A percentile compares a stretch with the other conserved stretches of the same genome.
Conservation (phyloP, 805 yeast species). For the Starmerella stellata region DNA sequence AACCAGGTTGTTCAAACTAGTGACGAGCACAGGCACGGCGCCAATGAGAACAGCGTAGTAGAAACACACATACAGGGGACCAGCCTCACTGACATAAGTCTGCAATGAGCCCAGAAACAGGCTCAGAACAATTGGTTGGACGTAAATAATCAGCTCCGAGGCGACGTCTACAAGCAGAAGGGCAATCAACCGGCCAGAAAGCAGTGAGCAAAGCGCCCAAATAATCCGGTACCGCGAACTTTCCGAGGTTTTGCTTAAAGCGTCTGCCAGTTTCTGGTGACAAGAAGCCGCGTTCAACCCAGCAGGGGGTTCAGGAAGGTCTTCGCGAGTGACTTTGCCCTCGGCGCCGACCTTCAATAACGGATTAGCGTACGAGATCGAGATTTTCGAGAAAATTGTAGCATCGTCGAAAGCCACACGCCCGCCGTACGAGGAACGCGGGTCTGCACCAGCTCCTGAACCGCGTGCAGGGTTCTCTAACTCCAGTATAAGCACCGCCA, state of each 20-base stretch:
- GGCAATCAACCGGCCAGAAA: slow-evolving; percentile 2
- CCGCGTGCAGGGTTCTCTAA: slow-evolving; percentile 3
- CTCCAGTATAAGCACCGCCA: slow-evolving; percentile 7
- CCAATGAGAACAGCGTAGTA: slow-evolving; percentile 15
- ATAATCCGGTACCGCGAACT: slow-evolving; percentile 10
- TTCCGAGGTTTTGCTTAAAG: slow-evolving; percentile 2
- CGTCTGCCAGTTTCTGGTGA: slow-evolving; percentile 6
- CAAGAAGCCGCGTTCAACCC: slow-evolving; percentile 13
- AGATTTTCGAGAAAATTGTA: slow-evolving; percentile 13
- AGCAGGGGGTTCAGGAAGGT: slow-evolving; percentile 15
- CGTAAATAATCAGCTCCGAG: slow-evolving; percentile 8
- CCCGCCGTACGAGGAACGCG: not conserved
- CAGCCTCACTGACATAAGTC: slow-evolving; percentile 5
- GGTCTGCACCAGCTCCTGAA: not conserved
- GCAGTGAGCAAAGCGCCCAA: slow-evolving; percentile 4
- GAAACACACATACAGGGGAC: slow-evolving; percentile 11
- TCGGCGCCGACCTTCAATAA: slow-evolving; percentile 9
- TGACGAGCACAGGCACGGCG: slow-evolving; percentile 11
- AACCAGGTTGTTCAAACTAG: slow-evolving; percentile 10
- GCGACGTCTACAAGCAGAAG: slow-evolving; percentile 8
- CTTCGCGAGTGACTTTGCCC: slow-evolving; percentile 9
- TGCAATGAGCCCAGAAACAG: slow-evolving; percentile 13
- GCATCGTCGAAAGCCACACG: slow-evolving; percentile 11
- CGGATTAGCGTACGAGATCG: slow-evolving; percentile 11
- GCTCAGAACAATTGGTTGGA: slow-evolving; percentile 13